Evolutionary conservation across 2,329 filamentous ascomycete genomes (phyloP).

Genomic region (Teratosphaeria viscida): DNA sequence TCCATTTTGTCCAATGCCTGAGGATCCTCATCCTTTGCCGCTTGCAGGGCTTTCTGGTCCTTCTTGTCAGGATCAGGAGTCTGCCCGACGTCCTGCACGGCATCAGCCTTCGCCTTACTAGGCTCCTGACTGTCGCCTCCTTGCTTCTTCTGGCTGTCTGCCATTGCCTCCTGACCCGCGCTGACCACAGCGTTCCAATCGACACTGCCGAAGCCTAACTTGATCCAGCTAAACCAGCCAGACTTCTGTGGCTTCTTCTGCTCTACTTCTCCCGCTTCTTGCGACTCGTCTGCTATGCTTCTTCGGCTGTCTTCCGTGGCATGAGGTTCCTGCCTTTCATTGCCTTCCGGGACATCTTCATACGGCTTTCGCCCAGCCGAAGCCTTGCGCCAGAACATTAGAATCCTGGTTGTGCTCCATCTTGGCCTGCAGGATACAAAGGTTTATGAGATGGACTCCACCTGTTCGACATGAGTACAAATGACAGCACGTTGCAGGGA

Average conservation of each 20-base stretch:
- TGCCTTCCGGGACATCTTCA: neutral
- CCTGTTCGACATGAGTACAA: neutral
- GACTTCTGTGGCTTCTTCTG: neutral
- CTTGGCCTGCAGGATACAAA: neutral
- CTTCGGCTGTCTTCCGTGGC: neutral
- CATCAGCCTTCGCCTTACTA: neutral
- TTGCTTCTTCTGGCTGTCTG: neutral
- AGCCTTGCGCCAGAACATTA: neutral
- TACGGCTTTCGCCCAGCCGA: neutral
- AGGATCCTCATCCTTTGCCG: neutral
- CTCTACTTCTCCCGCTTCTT: neutral
- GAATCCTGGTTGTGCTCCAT: neutral
- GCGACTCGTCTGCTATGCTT: neutral
- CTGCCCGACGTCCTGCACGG: neutral
- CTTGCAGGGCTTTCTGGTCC: neutral
- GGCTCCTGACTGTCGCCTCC: neutral
- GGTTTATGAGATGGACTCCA: neutral
- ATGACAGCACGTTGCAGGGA: neutral
- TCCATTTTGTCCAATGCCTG: neutral
- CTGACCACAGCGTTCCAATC: neutral
- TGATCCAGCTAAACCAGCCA: neutral
- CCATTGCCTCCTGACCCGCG: neutral
- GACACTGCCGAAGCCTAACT: neutral
- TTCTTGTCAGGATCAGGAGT: neutral
- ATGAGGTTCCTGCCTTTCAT: neutral